Percentiles rank a stretch among this genome's conserved stretches.
phyloP scores from a whole-genome alignment of 208 protist genomes.

The Trichomonas vaginalis region DNA sequence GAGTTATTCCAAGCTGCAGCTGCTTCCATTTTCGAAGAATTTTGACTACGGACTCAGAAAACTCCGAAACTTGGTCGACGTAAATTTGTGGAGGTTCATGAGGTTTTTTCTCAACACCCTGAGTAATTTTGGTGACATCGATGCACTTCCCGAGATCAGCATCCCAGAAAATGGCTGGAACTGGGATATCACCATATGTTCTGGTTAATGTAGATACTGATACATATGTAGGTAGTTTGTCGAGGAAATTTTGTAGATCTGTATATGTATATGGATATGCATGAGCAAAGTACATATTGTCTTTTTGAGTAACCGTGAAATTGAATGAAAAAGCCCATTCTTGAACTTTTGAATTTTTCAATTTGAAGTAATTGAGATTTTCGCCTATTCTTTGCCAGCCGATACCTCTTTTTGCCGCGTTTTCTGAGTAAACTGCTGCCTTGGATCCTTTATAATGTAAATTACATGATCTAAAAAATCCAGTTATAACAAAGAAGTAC shows the following conservation, averaged over 20 bases:
- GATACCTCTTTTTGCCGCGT: background rate
- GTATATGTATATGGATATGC: slow-evolving; percentile 17
- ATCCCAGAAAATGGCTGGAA: background rate
- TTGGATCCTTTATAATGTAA: background rate
- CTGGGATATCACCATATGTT: background rate
- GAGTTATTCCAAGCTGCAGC: background rate
- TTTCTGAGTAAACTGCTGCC: background rate
- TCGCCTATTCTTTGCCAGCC: background rate
- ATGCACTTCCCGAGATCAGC: background rate
- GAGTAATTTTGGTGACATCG: background rate
- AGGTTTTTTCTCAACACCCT: background rate
- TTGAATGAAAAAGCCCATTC: background rate
- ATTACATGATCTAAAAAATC: background rate
- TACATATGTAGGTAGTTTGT: background rate
- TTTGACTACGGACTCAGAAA: background rate
- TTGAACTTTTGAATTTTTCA: background rate
- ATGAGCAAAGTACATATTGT: background rate
- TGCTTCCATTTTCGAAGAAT: background rate
- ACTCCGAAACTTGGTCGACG: background rate
- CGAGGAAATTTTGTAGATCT: background rate
- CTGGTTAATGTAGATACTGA: background rate
- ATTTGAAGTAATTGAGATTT: background rate
- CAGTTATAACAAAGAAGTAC: background rate
- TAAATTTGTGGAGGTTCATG: background rate
- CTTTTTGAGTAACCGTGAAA: background rate